Conservation (phyloP, 1,139 yeast species). For the Protomyces pachydermus region DNA sequence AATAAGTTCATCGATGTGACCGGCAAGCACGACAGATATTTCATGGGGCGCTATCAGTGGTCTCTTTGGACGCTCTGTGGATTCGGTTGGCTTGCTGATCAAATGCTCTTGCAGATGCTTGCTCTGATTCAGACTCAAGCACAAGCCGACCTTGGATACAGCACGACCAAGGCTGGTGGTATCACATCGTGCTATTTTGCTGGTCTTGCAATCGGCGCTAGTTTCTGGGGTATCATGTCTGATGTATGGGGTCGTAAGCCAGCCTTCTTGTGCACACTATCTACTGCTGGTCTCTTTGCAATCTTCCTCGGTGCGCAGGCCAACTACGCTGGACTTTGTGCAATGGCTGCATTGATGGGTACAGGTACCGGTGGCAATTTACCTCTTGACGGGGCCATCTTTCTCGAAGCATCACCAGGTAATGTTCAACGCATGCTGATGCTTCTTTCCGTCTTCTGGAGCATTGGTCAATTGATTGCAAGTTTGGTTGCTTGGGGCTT, state of each 20-base stretch:
- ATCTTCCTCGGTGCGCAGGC: constrained; percentile 53
- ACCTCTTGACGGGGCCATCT: constrained; percentile 57
- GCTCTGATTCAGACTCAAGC: constrained; percentile 25
- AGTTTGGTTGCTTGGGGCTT: constrained; percentile 52
- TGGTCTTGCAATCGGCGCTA: constrained; percentile 55
- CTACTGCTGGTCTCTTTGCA: constrained; percentile 50
- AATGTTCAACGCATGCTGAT: constrained; percentile 53
- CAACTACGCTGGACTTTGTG: constrained; percentile 38
- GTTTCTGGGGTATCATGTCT: constrained; percentile 56
- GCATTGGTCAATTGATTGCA: constrained; percentile 57
- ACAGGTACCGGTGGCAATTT: constrained; percentile 55
- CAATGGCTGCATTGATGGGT: constrained; percentile 44
- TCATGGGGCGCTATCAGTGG: constrained; percentile 27
- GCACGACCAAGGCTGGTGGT: constrained; percentile 21
- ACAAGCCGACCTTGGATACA: constrained; percentile 15
- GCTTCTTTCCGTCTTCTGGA: constrained; percentile 59
- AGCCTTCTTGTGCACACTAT: constrained; percentile 53
- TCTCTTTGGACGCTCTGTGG: constrained; percentile 22
- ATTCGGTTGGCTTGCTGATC: constrained; percentile 27
- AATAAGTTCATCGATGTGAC: not conserved
- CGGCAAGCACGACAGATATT: not conserved
- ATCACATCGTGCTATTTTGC: constrained; percentile 42
- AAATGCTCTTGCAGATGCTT: constrained; percentile 18
- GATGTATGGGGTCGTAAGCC: constrained; percentile 56
- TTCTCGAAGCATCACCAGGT: constrained; percentile 54